Evolutionary conservation across 2,329 filamentous ascomycete genomes (phyloP).

Genomic region (Madurella fahalii): DNA sequence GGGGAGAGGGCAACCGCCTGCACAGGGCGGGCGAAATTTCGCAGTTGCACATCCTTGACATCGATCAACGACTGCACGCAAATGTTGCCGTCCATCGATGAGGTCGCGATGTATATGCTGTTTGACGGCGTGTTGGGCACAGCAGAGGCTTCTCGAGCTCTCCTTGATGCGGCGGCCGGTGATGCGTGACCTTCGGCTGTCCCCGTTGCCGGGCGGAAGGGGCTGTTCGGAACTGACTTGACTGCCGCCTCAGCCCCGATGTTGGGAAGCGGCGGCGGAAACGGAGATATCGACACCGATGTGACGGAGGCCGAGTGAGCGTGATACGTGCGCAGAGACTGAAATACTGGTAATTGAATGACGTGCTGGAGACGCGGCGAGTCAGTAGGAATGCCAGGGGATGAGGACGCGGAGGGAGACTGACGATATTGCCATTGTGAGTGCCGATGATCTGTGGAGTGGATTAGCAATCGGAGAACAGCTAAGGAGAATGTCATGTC

Average conservation of each 20-base stretch:
- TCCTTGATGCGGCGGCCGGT: constrained; percentile 49
- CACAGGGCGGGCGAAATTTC: constrained; percentile 90
- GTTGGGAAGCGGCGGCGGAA: constrained; percentile 54
- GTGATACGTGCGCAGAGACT: constrained; percentile 79
- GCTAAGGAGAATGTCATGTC: constrained; percentile 21
- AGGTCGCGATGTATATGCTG: constrained; percentile 87
- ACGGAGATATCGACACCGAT: constrained; percentile 83
- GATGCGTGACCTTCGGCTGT: constrained; percentile 43
- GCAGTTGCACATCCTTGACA: constrained; percentile 80
- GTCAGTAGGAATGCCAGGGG: constrained; percentile 28
- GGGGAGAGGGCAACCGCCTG: constrained; percentile 92
- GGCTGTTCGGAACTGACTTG: constrained; percentile 34
- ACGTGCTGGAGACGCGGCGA: constrained; percentile 60
- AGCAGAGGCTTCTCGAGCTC: constrained; percentile 46
- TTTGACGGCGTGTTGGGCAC: constrained; percentile 78
- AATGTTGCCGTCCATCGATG: constrained; percentile 93
- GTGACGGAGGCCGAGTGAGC: constrained; percentile 92
- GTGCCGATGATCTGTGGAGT: constrained; percentile 74
- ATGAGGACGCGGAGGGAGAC: neutral
- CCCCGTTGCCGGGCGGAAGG: constrained; percentile 33
- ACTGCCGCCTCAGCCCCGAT: constrained; percentile 39
- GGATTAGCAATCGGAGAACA: constrained; percentile 28
- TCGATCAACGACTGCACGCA: constrained; percentile 87
- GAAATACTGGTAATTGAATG: constrained; percentile 75
- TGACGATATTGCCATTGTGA: constrained; percentile 91